Evolutionary conservation across 176 grass and related monocot species (phyloP).

Genomic region (Eleusine indica): DNA sequence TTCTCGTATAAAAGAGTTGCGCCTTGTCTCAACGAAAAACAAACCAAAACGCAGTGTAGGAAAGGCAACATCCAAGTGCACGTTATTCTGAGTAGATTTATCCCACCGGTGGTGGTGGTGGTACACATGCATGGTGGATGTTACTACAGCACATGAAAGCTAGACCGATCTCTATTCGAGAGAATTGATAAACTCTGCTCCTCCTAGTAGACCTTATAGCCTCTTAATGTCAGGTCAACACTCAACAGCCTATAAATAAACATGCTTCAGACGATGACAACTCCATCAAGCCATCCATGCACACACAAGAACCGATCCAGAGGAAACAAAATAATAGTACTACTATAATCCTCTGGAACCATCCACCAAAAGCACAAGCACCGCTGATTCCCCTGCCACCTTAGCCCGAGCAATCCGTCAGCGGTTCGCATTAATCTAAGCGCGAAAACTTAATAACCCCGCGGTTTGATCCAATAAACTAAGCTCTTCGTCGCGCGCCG

Average conservation of each 20-base stretch:
- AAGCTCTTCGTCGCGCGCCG: constrained; percentile 18
- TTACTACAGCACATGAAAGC: background rate
- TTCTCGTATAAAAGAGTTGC: background rate
- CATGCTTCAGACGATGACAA: background rate
- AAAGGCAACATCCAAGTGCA: background rate
- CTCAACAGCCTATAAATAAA: background rate
- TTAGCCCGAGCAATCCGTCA: background rate
- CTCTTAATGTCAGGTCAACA: background rate
- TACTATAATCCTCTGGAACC: background rate
- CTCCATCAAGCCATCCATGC: background rate
- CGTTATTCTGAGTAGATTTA: background rate
- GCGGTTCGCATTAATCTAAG: background rate
- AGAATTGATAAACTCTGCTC: background rate
- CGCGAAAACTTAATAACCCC: background rate
- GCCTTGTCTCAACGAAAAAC: background rate
- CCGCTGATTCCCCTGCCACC: background rate
- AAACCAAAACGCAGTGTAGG: background rate
- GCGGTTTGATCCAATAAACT: background rate
- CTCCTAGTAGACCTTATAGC: background rate
- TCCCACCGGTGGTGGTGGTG: background rate
- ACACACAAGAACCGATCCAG: background rate
- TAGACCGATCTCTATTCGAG: background rate
- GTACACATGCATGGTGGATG: background rate
- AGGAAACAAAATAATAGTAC: background rate
- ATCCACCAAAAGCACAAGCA: constrained; percentile 2